phyloP scores from a whole-genome alignment of 495 filamentous ascomycete genomes.

The Talaromyces trachyspermus region DNA sequence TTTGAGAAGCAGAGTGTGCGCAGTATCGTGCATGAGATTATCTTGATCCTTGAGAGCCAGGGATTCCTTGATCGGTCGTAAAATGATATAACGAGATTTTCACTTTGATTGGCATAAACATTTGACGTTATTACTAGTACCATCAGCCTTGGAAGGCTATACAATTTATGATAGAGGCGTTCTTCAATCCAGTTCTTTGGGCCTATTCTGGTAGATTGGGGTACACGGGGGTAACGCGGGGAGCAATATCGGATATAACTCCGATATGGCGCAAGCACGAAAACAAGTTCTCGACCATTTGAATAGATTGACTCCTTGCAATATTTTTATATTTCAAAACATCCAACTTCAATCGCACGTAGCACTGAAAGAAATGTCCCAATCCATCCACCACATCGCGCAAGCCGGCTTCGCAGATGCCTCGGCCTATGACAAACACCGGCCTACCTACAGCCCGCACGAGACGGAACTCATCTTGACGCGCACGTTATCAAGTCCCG shows the following conservation, averaged over 20 bases:
- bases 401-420: slow-evolving; percentile 37
- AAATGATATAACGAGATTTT: too few relatives aligned
- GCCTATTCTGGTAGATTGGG: too few relatives aligned
- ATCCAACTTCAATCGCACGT: not conserved
- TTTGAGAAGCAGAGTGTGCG: slow-evolving; percentile 77
- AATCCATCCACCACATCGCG: slow-evolving; percentile 3
- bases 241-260: slow-evolving; percentile 1
- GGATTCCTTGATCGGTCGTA: slow-evolving; percentile 51
- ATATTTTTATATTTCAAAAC: not conserved
- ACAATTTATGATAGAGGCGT: slow-evolving; percentile 1
- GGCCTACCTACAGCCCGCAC: slow-evolving; percentile 52
- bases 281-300: not conserved
- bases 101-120: too few relatives aligned
- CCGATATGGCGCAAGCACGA: not conserved
- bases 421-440: slow-evolving; percentile 49
- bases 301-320: not conserved
- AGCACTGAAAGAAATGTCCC: not conserved
- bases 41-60: slow-evolving; percentile 81
- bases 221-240: not conserved
- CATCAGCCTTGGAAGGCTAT: too few relatives aligned
- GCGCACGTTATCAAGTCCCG: slow-evolving; percentile 35
- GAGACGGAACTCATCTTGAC: slow-evolving; percentile 47
- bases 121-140: not conserved
- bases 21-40: slow-evolving; percentile 93
- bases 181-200: not conserved